Conservation (phyloP, 2,329 filamentous ascomycete species). For the Dactylellina leptospora region DNA sequence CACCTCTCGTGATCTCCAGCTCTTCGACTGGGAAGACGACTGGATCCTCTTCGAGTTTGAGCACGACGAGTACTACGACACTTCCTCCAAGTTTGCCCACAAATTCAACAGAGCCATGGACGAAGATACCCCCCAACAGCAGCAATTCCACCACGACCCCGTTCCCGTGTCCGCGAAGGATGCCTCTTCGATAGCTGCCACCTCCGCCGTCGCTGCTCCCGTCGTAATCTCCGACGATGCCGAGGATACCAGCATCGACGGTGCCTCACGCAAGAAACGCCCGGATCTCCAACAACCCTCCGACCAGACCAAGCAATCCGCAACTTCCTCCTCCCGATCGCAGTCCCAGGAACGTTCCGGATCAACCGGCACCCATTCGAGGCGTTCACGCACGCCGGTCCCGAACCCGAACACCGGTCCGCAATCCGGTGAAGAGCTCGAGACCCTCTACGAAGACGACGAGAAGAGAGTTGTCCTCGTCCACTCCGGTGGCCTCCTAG, state of each 20-base stretch:
- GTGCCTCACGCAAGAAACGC: slow-evolving; percentile 45
- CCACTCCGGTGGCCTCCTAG: slow-evolving; percentile 36
- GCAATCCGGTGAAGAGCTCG: slow-evolving; percentile 28
- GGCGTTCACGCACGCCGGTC: slow-evolving; percentile 40
- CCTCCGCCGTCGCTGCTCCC: slow-evolving; percentile 1
- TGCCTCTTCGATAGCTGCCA: slow-evolving; percentile 23
- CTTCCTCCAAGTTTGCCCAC: background rate
- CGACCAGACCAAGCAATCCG: slow-evolving; percentile 2
- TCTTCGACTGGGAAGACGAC: slow-evolving; percentile 49
- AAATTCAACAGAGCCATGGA: slow-evolving; percentile 32
- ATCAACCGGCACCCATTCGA: slow-evolving; percentile 19
- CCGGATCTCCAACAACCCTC: slow-evolving; percentile 29
- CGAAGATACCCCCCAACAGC: slow-evolving; percentile 42
- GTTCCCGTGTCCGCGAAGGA: slow-evolving; percentile 41
- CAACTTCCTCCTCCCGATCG: slow-evolving; percentile 28
- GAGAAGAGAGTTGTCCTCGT: slow-evolving; percentile 50
- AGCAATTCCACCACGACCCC: slow-evolving; percentile 47
- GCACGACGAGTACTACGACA: slow-evolving; percentile 52
- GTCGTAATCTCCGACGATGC: slow-evolving; percentile 30
- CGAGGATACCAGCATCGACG: slow-evolving; percentile 39
- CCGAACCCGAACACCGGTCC: slow-evolving; percentile 51
- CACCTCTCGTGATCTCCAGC: slow-evolving; percentile 51
- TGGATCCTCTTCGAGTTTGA: slow-evolving; percentile 52
- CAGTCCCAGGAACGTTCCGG: slow-evolving; percentile 39
- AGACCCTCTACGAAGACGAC: slow-evolving; percentile 37